These are phyloP conservation scores for Tuber brumale DNA, from an alignment of 495 filamentous ascomycete genomes.

Conservation along the genomic window DNA sequence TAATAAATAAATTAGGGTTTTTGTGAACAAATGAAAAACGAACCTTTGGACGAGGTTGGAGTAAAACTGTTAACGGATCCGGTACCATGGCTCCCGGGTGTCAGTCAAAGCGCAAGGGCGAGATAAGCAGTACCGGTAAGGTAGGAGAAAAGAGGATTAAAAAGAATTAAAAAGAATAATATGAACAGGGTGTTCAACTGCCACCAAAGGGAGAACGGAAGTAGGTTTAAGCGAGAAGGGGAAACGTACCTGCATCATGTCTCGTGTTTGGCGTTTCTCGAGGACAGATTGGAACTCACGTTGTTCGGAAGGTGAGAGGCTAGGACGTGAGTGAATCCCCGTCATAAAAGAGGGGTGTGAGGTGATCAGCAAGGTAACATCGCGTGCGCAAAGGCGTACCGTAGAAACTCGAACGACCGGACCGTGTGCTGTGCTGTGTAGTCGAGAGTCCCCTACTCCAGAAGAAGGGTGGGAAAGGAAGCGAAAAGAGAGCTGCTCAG, in stretches of 20 bases:
- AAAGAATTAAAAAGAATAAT: conserved; percentile 10
- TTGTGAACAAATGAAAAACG: conserved; percentile 14
- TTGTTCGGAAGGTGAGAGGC: conserved; percentile 75
- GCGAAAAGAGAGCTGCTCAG: neutral
- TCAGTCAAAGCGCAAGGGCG: conserved; percentile 8
- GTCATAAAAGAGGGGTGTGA: neutral
- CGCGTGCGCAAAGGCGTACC: neutral
- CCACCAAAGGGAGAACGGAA: neutral
- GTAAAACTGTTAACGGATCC: conserved; percentile 65
- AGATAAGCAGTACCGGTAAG: neutral
- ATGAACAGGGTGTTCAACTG: neutral
- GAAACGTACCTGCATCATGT: conserved; percentile 85
- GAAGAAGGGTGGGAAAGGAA: neutral
- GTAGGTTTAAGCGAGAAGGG: neutral
- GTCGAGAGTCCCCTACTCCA: conserved; percentile 6
- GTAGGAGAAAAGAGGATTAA: neutral
- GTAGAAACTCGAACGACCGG: neutral
- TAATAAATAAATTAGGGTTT: neutral
- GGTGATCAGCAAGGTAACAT: conserved; percentile 7
- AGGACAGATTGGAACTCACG: conserved; percentile 85
- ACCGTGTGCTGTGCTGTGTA: neutral
- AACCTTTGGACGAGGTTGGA: conserved; percentile 76
- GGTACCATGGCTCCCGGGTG: conserved; percentile 16
- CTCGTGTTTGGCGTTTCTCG: conserved; percentile 95
- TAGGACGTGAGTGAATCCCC: conserved; percentile 32